A percentile compares a stretch with the other conserved stretches of the same genome.
These are phyloP conservation scores for Komagataella ulmi DNA, from an alignment of 805 yeast genomes.

Conservation along the genomic window DNA sequence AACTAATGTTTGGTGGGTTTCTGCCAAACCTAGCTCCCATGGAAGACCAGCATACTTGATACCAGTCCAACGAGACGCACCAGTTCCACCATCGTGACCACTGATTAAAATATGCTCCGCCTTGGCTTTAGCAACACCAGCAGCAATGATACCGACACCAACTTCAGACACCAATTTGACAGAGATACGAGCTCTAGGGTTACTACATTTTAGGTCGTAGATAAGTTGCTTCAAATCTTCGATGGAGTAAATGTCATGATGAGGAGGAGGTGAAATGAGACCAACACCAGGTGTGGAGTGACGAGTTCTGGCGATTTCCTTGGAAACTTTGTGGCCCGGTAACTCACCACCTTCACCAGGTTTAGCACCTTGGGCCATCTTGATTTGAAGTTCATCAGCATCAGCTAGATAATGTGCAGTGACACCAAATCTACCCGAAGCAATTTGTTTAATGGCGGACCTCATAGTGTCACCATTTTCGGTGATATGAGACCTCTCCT, in stretches of 20 bases:
- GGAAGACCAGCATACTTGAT: constrained; percentile 96
- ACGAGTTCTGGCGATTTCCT: constrained; percentile 83
- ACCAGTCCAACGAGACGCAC: constrained; percentile 97
- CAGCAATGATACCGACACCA: constrained; percentile 97
- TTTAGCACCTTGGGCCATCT: constrained; percentile 99
- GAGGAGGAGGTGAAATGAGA: constrained; percentile 96
- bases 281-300: constrained; percentile 97
- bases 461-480: constrained; percentile 95
- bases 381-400: constrained; percentile 95
- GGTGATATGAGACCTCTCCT: constrained; percentile 70
- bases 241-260: constrained; percentile 95
- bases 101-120: constrained; percentile 93
- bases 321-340: constrained; percentile 87
- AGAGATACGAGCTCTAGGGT: constrained; percentile 94
- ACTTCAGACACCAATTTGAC: constrained; percentile 96
- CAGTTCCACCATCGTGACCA: constrained; percentile 99
- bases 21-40: constrained; percentile 98
- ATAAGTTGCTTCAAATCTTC: constrained; percentile 95
- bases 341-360: constrained; percentile 99
- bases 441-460: constrained; percentile 96
- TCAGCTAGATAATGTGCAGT: constrained; percentile 89
- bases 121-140: constrained; percentile 98
- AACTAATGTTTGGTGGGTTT: constrained; percentile 94
- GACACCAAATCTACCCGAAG: constrained; percentile 97
- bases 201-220: constrained; percentile 91